Percentiles rank a stretch among this genome's conserved stretches.
Evolutionary conservation across 345 rosid genomes (phyloP).

Genomic region (Citrus trifoliata): DNA sequence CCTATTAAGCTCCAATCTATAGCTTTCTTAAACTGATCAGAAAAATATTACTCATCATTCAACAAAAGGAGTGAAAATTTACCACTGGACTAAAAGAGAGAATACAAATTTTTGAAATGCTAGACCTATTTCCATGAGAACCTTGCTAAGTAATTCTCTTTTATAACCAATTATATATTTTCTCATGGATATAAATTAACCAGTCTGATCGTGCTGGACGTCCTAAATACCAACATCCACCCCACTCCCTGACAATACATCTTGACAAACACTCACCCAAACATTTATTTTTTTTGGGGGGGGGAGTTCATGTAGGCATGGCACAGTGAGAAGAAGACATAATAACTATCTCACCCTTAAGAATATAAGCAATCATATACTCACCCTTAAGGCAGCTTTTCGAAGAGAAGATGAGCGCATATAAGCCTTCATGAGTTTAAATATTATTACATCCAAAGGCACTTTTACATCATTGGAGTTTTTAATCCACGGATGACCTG

Average conservation of each 20-base stretch:
- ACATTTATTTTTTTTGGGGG: neutral
- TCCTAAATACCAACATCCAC: neutral
- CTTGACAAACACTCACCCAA: neutral
- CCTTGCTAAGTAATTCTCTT: neutral
- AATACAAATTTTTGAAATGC: neutral
- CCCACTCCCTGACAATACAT: neutral
- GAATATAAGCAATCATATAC: constrained; percentile 24
- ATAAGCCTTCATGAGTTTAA: constrained; percentile 80
- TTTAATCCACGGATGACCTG: constrained; percentile 96
- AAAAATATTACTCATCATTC: neutral
- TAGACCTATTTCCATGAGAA: neutral
- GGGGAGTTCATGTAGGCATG: neutral
- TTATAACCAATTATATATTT: neutral
- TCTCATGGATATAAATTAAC: neutral
- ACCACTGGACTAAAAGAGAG: neutral
- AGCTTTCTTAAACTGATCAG: neutral
- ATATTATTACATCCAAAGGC: constrained; percentile 69
- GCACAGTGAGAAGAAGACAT: neutral
- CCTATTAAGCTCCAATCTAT: neutral
- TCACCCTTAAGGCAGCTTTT: constrained; percentile 90
- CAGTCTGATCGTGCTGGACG: neutral
- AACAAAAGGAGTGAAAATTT: neutral
- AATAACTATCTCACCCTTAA: no score
- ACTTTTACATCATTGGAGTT: constrained; percentile 49
- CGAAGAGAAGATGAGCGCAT: constrained; percentile 89